Evolutionary conservation across 768 basidiomycete genomes (phyloP), one percentile per base, ranked within the genome.

Genomic region (Pholiota conissans): DNA sequence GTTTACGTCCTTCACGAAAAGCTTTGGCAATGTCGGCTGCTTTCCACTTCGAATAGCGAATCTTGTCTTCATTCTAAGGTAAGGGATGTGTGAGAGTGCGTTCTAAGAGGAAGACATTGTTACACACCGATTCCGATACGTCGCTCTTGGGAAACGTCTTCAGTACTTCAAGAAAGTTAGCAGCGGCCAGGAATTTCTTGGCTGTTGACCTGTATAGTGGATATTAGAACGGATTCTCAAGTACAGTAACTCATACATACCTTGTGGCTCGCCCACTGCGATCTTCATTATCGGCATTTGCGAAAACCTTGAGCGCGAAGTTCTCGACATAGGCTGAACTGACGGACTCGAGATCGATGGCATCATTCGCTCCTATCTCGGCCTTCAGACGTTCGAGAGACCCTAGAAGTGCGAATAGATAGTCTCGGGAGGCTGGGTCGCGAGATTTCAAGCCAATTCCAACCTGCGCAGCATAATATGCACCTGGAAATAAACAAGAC

Each of bases 1-100:
- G 95, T 63, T 81, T 84, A 20, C 91, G 83, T 4, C 97, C 95
- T 71, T 98, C 96, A n/a, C 95, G 86, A 67, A 95, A 83, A 1
- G 96, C 95, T 71, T 92, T 98, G 16, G 92, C 86, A 18, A 98
- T 95, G 60, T 97, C 94, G 11, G 90, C 89, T 34, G 96, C 96
- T 71, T 98, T 98, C 95, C 97, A 99, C 71, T 97, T 93, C 3
- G 95, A 84, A 73, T 98, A 99, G 55, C 85, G 87, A 32, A 96
- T 84, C 73, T 97, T 98, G 61, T 90, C 90, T 63, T 87, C 87
- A 60, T 85, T 84, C 93, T 96, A 29, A 37, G n/a, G n/a, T n/a
- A n/a, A n/a, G n/a, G n/a, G n/a, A n/a, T n/a, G n/a, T n/a, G n/a
- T n/a, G n/a, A n/a, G n/a, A n/a, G n/a, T n/a, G n/a, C n/a, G n/a